A percentile compares a stretch with the other conserved stretches of the same genome.
Evolutionary conservation across 345 rosid genomes (phyloP).

Genomic region (Dimocarpus longan): DNA sequence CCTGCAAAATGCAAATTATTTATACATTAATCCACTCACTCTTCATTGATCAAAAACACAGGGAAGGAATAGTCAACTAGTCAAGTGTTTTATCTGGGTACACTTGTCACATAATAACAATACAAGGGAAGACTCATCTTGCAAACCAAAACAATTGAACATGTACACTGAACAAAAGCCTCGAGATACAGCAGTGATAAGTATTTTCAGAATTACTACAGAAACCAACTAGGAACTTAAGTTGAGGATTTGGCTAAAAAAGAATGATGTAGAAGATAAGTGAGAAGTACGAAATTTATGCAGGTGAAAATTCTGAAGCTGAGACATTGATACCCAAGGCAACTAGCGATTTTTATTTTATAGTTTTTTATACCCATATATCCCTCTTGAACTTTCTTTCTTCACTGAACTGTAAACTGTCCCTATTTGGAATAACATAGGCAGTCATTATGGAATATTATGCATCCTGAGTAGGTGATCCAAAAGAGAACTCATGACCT

Average conservation of each 20-base stretch:
- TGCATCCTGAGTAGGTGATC: background rate
- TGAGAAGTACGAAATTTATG: background rate
- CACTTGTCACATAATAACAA: background rate
- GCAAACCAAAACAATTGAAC: background rate
- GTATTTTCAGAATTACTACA: background rate
- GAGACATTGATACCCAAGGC: background rate
- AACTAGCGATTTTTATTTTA: background rate
- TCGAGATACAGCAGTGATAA: background rate
- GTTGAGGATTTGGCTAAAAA: background rate
- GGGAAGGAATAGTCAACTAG: background rate
- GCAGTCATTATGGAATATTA: background rate
- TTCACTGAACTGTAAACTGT: background rate
- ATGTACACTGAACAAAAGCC: background rate
- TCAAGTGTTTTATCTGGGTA: background rate
- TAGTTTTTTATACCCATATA: background rate
- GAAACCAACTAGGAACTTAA: background rate
- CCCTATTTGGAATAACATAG: background rate
- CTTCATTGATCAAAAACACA: background rate
- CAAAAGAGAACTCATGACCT: background rate
- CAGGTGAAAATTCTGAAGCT: background rate
- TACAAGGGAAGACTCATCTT: background rate
- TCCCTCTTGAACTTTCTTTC: background rate
- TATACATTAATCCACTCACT: background rate
- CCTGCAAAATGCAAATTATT: conserved; percentile 49
- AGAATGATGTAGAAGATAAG: background rate